Evolutionary conservation across 768 basidiomycete species (phyloP).

Genomic region (Lactarius sanguifluus): DNA sequence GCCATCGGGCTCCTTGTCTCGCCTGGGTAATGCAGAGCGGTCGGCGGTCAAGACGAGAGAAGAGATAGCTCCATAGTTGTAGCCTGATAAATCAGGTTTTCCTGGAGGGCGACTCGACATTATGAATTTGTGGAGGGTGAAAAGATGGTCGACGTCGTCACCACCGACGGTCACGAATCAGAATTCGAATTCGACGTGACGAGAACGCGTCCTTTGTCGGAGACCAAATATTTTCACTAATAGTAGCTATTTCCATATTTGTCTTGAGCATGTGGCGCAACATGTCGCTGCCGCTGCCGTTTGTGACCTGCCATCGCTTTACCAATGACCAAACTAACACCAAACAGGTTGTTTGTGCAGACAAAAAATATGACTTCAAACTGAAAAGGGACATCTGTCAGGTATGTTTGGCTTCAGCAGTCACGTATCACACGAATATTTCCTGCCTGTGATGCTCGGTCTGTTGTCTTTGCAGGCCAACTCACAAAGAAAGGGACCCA

Average conservation of each 20-base stretch:
- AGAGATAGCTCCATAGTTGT: slow-evolving; percentile 96
- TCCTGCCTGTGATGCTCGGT: no score
- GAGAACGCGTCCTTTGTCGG: not conserved
- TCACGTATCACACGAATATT: no score
- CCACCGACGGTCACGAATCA: slow-evolving; percentile 15
- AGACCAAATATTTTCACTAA: not conserved
- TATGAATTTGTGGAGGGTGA: slow-evolving; percentile 19
- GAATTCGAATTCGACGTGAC: not conserved
- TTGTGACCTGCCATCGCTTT: no score
- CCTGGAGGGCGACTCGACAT: slow-evolving; percentile 44
- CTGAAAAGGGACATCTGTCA: no score
- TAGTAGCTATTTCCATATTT: slow-evolving; percentile 8
- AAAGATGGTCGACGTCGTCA: slow-evolving; percentile 22
- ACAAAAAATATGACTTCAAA: no score
- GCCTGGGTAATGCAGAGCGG: slow-evolving; percentile 71
- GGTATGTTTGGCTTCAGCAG: no score
- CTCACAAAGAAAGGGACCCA: no score
- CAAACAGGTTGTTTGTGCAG: no score
- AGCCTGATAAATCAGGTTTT: slow-evolving; percentile 82
- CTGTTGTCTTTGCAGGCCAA: no score
- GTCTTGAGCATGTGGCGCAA: not conserved
- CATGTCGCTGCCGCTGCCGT: no score
- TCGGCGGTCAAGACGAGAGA: slow-evolving; percentile 94
- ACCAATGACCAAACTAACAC: no score
- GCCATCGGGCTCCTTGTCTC: slow-evolving; percentile 96